Percentiles rank a stretch among this genome's conserved stretches.
phyloP scores from a whole-genome alignment of 2,329 filamentous ascomycete species.

The Coleophoma crateriformis region DNA sequence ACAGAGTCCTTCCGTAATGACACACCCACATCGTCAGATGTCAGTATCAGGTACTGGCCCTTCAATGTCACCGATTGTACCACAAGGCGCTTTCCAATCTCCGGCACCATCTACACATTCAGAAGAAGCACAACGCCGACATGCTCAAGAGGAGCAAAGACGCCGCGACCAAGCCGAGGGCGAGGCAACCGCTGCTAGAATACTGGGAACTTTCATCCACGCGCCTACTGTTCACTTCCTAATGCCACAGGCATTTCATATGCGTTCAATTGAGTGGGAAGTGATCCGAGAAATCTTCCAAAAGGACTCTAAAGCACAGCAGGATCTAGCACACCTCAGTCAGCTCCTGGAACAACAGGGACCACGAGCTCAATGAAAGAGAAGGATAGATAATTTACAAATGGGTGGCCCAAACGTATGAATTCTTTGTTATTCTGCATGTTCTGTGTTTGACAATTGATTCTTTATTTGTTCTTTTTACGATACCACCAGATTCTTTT shows the following conservation, averaged over 20 bases:
- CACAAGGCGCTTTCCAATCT: conserved; percentile 26
- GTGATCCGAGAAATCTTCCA: conserved; percentile 53
- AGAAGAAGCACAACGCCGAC: conserved; percentile 22
- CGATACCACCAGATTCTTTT: too few species aligned
- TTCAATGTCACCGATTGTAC: conserved; percentile 47
- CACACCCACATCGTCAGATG: conserved; percentile 35
- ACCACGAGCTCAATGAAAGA: not conserved
- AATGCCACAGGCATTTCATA: conserved; percentile 61
- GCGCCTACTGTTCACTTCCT: conserved; percentile 65
- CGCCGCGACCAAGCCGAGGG: conserved; percentile 42
- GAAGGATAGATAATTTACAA: too few species aligned
- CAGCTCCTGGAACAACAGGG: conserved; percentile 42
- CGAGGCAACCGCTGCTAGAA: conserved; percentile 51
- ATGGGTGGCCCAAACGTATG: too few species aligned
- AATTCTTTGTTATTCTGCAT: too few species aligned
- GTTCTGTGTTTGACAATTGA: too few species aligned
- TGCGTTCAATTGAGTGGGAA: conserved; percentile 67
- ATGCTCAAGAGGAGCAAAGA: conserved; percentile 36
- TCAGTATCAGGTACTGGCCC: conserved; percentile 43
- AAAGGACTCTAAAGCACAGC: conserved; percentile 20
- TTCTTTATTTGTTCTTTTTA: too few species aligned
- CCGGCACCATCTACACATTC: conserved; percentile 12
- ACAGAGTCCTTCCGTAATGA: conserved; percentile 28
- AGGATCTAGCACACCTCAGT: conserved; percentile 45
- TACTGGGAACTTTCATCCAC: conserved; percentile 55